Base-by-base conservation (phyloP, 192 early-diverging fungal genomes). In the Coemansia guatemalensis region DNA sequence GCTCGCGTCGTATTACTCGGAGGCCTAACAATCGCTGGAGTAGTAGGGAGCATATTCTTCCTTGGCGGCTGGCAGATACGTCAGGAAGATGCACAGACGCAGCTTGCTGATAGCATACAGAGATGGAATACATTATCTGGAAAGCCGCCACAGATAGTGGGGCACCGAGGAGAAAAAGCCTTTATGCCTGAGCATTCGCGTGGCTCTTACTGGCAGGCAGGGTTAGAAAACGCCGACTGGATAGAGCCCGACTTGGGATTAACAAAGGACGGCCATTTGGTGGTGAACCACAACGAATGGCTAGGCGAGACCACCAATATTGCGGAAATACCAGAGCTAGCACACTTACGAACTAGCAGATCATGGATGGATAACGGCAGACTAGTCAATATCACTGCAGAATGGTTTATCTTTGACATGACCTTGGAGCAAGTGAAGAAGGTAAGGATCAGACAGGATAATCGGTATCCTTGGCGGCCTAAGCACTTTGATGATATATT, bases 211-310 rank as follows among this genome's bases (percentile, higher is more conserved):
- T 82, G 74, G 74, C 80, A 82, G 53, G 80, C 80, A 0, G 80
- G 71, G 20, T 55, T 82, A 5, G 80, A 82, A 29, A 61, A 65
- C 17, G 80, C 68, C 1, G 80, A 82, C 41, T 77, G 63, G 44
- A 82, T 82, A 5, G 80, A 82, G 67, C 74, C 80, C 0, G 80
- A 82, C 24, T 58, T 82, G 22, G 71, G 60, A 4, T 50, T 82
- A 53, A 74, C 80, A 49, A 69, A 62, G 26, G 80, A 82, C 48
- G 80, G 80, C 0, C 71, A 77, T 51, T 54, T 82, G n/a, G 71
- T 82, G 2, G 74, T 82, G 14, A 73, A 73, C 56, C 80, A 82
- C 67, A 77, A 82, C 75, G 80, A 82, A 44, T 82, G 67, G 67
- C 63, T 82, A 0, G 65, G 80, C 48, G 61, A 59, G 7, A 68